Conservation (phyloP, 2,329 filamentous ascomycete genomes). For the Orbilia ellipsospora region DNA sequence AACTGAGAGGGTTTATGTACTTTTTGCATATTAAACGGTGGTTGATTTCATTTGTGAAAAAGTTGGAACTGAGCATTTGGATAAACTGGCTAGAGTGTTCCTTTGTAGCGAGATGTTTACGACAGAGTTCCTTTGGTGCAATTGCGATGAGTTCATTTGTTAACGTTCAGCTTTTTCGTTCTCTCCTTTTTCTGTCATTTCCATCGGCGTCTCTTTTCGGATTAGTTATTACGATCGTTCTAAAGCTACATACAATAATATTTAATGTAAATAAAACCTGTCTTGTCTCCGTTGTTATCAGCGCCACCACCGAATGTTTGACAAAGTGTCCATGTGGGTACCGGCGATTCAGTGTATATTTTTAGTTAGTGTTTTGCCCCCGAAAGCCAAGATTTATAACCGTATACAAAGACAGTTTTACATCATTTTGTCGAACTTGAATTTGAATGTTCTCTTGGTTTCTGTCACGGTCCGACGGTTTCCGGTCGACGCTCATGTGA, state of each 20-base stretch:
- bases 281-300: not conserved
- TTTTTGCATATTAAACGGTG: not conserved
- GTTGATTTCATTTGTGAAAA: constrained; percentile 10
- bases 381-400: too few species aligned
- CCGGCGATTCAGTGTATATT: too few species aligned
- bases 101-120: constrained; percentile 8
- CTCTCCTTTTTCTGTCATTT: not conserved
- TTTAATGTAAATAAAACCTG: constrained; percentile 34
- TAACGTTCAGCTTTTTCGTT: constrained; percentile 5
- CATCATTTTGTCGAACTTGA: too few species aligned
- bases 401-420: too few species aligned
- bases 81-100: not conserved
- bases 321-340: too few species aligned
- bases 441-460: too few species aligned
- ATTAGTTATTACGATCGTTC: not conserved
- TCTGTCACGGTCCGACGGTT: constrained; percentile 4
- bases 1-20: not conserved
- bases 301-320: not conserved
- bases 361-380: too few species aligned
- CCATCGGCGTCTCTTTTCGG: not conserved
- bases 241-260: constrained; percentile 22
- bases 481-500: constrained; percentile 21
- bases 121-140: not conserved
- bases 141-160: too few species aligned
- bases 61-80: constrained; percentile 34